Base-by-base conservation (phyloP, 371 early-diverging fungal genomes). In the Conidiobolus incongruus region DNA sequence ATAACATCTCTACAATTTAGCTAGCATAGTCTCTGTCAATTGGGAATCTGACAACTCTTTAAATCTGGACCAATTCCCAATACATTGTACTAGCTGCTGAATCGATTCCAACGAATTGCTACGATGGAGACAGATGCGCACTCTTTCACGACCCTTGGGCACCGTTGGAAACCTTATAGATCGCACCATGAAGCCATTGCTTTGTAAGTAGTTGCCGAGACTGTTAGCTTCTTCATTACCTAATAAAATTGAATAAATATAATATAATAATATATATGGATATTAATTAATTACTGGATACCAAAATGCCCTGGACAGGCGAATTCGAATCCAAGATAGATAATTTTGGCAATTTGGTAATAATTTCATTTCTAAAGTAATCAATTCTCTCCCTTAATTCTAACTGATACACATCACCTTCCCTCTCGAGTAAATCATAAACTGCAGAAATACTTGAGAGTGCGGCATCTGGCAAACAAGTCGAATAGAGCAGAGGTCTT, bases 161-260 rank as follows among this genome's bases (percentile, higher is more conserved):
- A 85, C 86, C 1, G 83, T 82, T 1, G 86, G 86, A 2, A 72
- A 75, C 13, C 79, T 63, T 30, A 85, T 82, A 0, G 86, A 76
- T 29, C 76, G 69, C 19, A 81, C 80, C 45, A 72, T 77, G 22
- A 74, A 70, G 0, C 77, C 76, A 5, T 58, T 54, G 0, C 44
- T 23, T 47, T 71, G 75, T 15, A 85, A 55, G 32, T 62, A 52
- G 10, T 50, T 51, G 31, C 75, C 65, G n/a, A 81, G 59, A 1
- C 59, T 59, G 42, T n/a, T n/a, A n/a, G n/a, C n/a, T n/a, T n/a
- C n/a, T n/a, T n/a, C n/a, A n/a, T n/a, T 69, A 60, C 8, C 71
- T 77, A 11, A 65, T 53, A 0, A 58, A 68, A 53, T 81, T 81
- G 1, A 76, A 66, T 66, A 17, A 49, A 51, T 20, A 41, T 5